Evolutionary conservation across 2,329 filamentous ascomycete species (phyloP), one percentile per base, ranked within the genome.

Genomic region (Lachnellula subtilissima): DNA sequence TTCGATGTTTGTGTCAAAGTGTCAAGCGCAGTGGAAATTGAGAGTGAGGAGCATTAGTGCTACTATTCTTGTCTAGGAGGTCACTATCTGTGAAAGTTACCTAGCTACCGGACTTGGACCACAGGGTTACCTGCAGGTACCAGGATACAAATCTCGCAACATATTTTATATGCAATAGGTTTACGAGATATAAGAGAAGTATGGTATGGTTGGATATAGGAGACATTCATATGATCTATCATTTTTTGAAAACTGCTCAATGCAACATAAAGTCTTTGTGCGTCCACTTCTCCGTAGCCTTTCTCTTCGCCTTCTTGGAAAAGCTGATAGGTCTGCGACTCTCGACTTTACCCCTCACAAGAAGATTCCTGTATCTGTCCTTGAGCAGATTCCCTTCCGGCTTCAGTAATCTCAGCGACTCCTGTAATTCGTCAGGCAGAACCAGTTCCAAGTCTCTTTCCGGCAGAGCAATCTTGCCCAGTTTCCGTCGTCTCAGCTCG

Each of bases 351-450:
- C 94, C 94, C 61, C 91, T 84, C 36, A 97, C 81, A 60, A 97
- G 77, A 74, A 97, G 78, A 71, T 84, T 97, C 60, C 94, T 81
- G 77, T 96, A 97, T 50, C 94, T 82, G 68, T 99, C 94, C 64
- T 91, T 91, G 64, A 99, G 78, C 40, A 97, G 76, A 70, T 97
- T 97, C n/a, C 94, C 94, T 73, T 99, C 94, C 0, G 94, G 94
- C 73, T 93, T 96, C 62, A 96, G 74, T 69, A 91, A 73, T 68
- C 94, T 74, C 67, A 97, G 74, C 50, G 91, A 86, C 68, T 96
- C 83, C 73, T 96, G 80, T 67, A 94, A 73, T 76, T 99, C 84
- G 74, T 97, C 85, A 42, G 91, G 82, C 59, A 97, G 73, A 59
- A 97, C 79, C 65, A 97, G 72, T 73, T 97, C 85, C 66, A 97